Evolutionary conservation across 106 monocot species (phyloP), one percentile per base, ranked within the genome.

Genomic region (Iris macrosiphon): DNA sequence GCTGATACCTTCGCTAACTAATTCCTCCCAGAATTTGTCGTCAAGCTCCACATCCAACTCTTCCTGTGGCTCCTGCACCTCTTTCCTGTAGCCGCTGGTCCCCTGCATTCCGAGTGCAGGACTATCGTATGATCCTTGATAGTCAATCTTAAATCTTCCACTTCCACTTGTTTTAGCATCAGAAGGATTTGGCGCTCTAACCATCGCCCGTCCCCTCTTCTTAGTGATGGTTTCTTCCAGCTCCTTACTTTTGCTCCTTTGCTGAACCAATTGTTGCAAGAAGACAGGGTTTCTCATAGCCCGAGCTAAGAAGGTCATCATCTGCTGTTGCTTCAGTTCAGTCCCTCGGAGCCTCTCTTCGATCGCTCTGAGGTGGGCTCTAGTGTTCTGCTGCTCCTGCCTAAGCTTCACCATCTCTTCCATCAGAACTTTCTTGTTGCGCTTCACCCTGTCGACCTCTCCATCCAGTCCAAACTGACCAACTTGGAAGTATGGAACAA

Each of bases 381-480:
- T 57, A 1, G 79, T 79, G n/a, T 49, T 65, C 45, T 89, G 89
- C 39, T 89, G 89, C 40, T 82, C 89, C 59, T 79, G 85, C 70
- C 85, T 79, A 29, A 96, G 65, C 62, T 89, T 89, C 13, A 96
- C 79, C 7, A 96, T 45, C 32, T 96, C 95, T 7, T 76, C 61
- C 76, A 96, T 89, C 18, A 96, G 61, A 7, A 79, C 63, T 64
- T 64, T 86, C 64, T 96, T 89, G 57, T 89, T 79, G 0, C 85
- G 67, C 60, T 63, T 82, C 49, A 96, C 38, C 31, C 66, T 42
- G 38, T 85, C 72, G 31, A 89, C 52, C 17, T 96, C 95, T 31
- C 61, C 72, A 11, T 89, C 82, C 3, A 70, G 41, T 23, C 77
- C 95, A 46, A 75, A 81, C 40, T 63, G 51, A 11, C 89, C 85